These are phyloP conservation scores for Urochloa ruziziensis DNA, from an alignment of 176 grass and related monocot genomes.

Conservation along the genomic window DNA sequence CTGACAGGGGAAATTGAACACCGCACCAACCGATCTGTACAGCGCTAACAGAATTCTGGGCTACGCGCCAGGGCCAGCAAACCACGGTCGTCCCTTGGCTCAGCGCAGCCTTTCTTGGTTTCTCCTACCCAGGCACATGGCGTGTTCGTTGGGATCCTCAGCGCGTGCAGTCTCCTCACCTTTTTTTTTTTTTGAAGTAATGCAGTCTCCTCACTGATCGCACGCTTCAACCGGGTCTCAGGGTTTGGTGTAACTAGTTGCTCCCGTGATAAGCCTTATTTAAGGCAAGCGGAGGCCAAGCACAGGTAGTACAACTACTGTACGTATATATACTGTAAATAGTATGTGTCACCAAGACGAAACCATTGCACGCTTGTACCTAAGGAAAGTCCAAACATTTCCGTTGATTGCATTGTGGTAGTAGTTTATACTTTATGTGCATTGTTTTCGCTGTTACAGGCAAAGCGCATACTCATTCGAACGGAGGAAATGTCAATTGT, in stretches of 20 bases:
- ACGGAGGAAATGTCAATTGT: neutral
- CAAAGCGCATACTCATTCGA: neutral
- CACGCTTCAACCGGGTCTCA: too few relatives aligned
- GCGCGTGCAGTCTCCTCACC: neutral
- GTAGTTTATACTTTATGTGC: too few relatives aligned
- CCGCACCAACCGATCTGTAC: conserved; percentile 15
- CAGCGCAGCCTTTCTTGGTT: conserved; percentile 11
- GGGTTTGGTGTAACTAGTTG: neutral
- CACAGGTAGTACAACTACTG: neutral
- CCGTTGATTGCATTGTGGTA: neutral
- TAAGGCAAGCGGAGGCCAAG: neutral
- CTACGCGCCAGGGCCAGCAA: neutral
- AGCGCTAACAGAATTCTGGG: neutral
- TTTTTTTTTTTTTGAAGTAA: too few relatives aligned
- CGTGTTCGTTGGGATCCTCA: neutral
- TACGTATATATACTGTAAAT: neutral
- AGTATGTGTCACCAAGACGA: too few relatives aligned
- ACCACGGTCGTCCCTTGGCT: neutral
- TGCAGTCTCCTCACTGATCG: neutral
- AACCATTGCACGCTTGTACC: too few relatives aligned
- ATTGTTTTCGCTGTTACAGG: neutral
- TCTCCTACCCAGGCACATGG: conserved; percentile 15
- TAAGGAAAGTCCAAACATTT: too few relatives aligned
- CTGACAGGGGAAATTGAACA: conserved; percentile 19
- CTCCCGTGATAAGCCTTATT: neutral